phyloP scores from a whole-genome alignment of 78 protist genomes.

The Blattamonas nauphoetae region DNA sequence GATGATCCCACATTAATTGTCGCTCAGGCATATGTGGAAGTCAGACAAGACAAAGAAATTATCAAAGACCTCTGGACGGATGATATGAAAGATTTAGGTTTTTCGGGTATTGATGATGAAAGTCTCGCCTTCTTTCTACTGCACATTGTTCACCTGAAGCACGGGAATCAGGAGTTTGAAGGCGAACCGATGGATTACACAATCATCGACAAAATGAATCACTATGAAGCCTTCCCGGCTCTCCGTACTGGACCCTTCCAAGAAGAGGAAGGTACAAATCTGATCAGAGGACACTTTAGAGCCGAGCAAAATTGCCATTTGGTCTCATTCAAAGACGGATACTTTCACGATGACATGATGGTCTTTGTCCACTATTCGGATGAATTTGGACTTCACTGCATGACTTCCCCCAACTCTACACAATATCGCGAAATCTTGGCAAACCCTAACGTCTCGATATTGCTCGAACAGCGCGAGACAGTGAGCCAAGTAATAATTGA shows the following conservation, averaged over 20 bases:
- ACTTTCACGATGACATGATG: not conserved
- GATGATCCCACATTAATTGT: not conserved
- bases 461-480: not conserved
- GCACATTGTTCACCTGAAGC: not conserved
- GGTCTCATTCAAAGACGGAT: not conserved
- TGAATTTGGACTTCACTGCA: not conserved
- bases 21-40: not conserved
- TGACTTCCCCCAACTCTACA: not conserved
- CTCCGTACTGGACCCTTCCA: not conserved
- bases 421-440: not conserved
- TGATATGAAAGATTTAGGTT: not conserved
- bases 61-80: not conserved
- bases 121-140: not conserved
- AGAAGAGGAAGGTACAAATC: not conserved
- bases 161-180: not conserved
- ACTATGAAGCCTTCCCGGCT: not conserved
- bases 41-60: not conserved
- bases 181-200: not conserved
- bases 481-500: not conserved
- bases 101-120: not conserved
- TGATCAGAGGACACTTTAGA: not conserved
- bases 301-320: not conserved
- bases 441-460: not conserved
- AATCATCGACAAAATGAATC: not conserved
- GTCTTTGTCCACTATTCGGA: not conserved